These are phyloP conservation scores for Lepraria neglecta DNA, from an alignment of 495 filamentous ascomycete genomes.

Conservation along the genomic window DNA sequence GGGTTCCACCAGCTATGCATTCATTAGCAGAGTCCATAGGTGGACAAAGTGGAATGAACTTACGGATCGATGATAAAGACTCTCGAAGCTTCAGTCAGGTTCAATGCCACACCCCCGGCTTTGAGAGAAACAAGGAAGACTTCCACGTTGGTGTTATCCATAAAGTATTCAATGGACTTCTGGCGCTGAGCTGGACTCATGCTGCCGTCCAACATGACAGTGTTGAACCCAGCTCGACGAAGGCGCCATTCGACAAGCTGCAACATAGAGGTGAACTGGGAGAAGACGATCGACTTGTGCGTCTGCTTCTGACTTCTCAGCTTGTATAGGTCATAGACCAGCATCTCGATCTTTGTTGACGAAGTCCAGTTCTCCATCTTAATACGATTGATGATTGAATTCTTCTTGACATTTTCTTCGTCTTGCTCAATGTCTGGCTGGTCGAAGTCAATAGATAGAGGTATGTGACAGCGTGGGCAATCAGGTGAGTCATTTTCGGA, in stretches of 20 bases:
- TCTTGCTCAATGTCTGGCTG: slow-evolving; percentile 91
- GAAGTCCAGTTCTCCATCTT: slow-evolving; percentile 97
- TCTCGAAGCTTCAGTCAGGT: slow-evolving; percentile 85
- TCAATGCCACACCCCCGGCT: slow-evolving; percentile 90
- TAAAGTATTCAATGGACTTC: slow-evolving; percentile 88
- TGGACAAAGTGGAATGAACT: slow-evolving; percentile 34
- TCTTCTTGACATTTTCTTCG: slow-evolving; percentile 75
- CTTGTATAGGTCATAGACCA: slow-evolving; percentile 87
- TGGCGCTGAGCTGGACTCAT: slow-evolving; percentile 93
- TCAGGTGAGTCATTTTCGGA: slow-evolving; percentile 57
- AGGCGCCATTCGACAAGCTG: slow-evolving; percentile 91
- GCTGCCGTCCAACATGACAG: slow-evolving; percentile 91
- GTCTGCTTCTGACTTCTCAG: slow-evolving; percentile 84
- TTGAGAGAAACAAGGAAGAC: slow-evolving; percentile 93
- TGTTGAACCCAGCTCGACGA: slow-evolving; percentile 88
- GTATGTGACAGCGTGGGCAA: slow-evolving; percentile 88
- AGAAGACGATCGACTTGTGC: slow-evolving; percentile 77
- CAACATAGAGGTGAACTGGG: slow-evolving; percentile 66
- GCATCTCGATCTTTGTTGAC: slow-evolving; percentile 93
- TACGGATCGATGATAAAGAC: slow-evolving; percentile 95
- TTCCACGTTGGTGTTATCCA: slow-evolving; percentile 86
- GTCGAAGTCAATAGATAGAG: slow-evolving; percentile 82
- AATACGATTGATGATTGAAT: slow-evolving; percentile 93
- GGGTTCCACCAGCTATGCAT: slow-evolving; percentile 84
- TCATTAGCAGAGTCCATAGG: slow-evolving; percentile 8